Conservation (phyloP, 495 filamentous ascomycete genomes). For the Jackrogersella minutella region DNA sequence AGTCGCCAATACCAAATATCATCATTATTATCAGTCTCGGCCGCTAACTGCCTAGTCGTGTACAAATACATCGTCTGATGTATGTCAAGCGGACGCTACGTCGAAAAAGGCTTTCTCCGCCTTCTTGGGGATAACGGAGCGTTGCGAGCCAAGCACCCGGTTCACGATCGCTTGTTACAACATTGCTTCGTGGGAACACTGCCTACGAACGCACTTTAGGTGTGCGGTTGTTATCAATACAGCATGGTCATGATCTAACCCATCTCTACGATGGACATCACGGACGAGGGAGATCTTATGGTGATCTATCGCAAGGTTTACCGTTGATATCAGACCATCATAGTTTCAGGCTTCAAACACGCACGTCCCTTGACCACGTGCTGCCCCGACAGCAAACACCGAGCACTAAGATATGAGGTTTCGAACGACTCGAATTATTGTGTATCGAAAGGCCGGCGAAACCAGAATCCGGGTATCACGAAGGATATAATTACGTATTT, state of each 20-base stretch:
- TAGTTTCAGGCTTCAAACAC: conserved; percentile 40
- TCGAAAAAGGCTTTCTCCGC: not conserved
- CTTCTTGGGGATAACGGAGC: not conserved
- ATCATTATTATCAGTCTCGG: not conserved
- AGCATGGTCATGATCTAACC: not conserved
- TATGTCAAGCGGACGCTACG: not conserved
- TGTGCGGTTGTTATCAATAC: conserved; percentile 25
- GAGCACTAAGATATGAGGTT: not conserved
- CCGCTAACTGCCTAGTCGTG: not conserved
- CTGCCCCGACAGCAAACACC: not conserved
- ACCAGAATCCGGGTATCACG: conserved; percentile 6
- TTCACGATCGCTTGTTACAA: conserved; percentile 17
- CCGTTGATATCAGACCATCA: conserved; percentile 29
- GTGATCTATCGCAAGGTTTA: conserved; percentile 34
- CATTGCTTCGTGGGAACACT: not conserved
- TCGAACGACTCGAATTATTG: conserved; percentile 7
- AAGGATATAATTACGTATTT: not conserved
- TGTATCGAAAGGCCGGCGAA: conserved; percentile 12
- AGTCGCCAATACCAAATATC: not conserved
- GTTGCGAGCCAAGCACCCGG: conserved; percentile 1
- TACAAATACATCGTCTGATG: not conserved
- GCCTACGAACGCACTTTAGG: conserved; percentile 13
- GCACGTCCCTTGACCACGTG: conserved; percentile 34
- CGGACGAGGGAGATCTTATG: conserved; percentile 19
- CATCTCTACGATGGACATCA: conserved; percentile 2